Percentiles rank a stretch among this genome's conserved stretches.
phyloP scores from a whole-genome alignment of 148 eudicot species.

The Pharnaceum exiguum region DNA sequence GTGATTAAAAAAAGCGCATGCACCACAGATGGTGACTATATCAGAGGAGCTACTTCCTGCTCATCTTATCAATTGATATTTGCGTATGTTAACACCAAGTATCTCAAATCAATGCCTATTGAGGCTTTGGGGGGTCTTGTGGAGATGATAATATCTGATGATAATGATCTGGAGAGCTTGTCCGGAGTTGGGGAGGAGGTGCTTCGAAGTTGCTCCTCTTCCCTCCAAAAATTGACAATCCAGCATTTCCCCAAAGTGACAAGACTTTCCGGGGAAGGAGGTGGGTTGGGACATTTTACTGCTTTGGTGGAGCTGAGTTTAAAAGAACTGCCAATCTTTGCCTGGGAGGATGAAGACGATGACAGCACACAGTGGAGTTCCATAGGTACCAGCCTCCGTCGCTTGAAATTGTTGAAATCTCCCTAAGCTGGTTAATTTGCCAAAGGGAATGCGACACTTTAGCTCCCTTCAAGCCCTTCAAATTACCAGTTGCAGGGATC shows the following conservation, averaged over 20 bases:
- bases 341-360: neutral
- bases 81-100: neutral
- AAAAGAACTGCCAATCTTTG: neutral
- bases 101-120: slow-evolving; percentile 1
- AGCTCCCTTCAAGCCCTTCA: neutral
- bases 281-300: slow-evolving; percentile 19
- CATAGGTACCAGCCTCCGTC: neutral
- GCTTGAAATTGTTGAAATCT: neutral
- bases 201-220: slow-evolving; percentile 8
- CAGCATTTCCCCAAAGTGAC: neutral
- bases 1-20: neutral
- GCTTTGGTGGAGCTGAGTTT: slow-evolving; percentile 2
- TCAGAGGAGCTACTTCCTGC: neutral
- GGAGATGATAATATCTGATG: neutral
- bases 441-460: slow-evolving; percentile 10
- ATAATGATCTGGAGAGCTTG: neutral
- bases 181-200: slow-evolving; percentile 1
- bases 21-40: neutral
- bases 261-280: slow-evolving; percentile 4
- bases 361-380: slow-evolving; percentile 4
- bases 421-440: neutral
- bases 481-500: neutral
- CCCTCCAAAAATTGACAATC: neutral
- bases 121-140: neutral
- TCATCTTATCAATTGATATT: too few species aligned